A percentile compares a stretch with the other conserved stretches of the same genome.
phyloP scores from a whole-genome alignment of 2,329 filamentous ascomycete genomes.

The Grosmannia huntii region DNA sequence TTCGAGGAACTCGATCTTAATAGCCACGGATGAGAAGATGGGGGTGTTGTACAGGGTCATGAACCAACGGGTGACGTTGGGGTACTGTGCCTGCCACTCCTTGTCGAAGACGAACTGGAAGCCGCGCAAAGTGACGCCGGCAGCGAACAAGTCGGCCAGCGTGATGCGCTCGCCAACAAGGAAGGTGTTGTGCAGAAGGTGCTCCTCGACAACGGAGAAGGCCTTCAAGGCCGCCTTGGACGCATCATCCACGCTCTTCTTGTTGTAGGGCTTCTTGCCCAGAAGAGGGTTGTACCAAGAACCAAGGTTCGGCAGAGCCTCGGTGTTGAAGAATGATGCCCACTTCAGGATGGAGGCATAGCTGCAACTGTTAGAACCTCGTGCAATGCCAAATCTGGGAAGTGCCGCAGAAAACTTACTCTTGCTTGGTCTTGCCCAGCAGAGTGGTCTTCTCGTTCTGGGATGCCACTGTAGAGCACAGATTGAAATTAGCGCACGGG shows the following conservation, averaged over 20 bases:
- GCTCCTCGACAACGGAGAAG: conserved; percentile 64
- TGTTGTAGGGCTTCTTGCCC: conserved; percentile 83
- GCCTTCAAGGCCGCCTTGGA: conserved; percentile 56
- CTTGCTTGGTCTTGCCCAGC: conserved; percentile 99
- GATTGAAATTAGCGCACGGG: conserved; percentile 11
- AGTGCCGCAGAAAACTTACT: conserved; percentile 40
- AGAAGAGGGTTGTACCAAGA: conserved; percentile 79
- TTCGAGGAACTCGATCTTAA: conserved; percentile 67
- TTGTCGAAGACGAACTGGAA: conserved; percentile 95
- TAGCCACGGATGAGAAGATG: conserved; percentile 71
- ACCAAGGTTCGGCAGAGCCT: conserved; percentile 62
- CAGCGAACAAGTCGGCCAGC: conserved; percentile 83
- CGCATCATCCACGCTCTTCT: conserved; percentile 83
- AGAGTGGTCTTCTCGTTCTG: conserved; percentile 99
- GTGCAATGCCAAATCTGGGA: background rate
- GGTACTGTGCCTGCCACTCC: conserved; percentile 70
- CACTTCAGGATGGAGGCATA: conserved; percentile 96
- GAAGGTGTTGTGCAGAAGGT: conserved; percentile 89
- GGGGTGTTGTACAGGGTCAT: conserved; percentile 87
- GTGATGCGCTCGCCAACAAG: conserved; percentile 96
- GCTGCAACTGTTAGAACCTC: conserved; percentile 22
- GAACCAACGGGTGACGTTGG: conserved; percentile 87
- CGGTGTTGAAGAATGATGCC: conserved; percentile 92
- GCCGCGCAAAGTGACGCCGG: conserved; percentile 67
- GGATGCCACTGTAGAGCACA: conserved; percentile 61